Base-by-base conservation (phyloP, 768 basidiomycete genomes). In the Lepiota brunneoincarnata region DNA sequence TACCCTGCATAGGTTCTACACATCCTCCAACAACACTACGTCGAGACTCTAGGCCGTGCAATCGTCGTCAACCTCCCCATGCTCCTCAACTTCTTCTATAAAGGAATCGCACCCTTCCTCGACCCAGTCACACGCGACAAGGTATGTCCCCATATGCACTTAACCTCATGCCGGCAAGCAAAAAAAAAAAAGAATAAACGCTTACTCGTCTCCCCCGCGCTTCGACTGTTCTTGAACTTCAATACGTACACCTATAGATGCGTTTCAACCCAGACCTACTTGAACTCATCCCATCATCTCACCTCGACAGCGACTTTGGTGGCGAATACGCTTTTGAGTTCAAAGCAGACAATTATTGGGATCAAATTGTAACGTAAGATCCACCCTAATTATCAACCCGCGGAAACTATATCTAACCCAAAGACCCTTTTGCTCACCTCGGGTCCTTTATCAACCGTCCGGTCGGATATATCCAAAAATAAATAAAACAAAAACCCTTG, bases 41-140 rank as follows among this genome's bases (percentile, higher is more conserved):
- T 89, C 31, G 91, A 93, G 68, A 89, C 91, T 4, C 81, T 95
- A 38, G 92, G 92, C 26, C 80, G 90, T 11, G 92, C 89, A 24
- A 75, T 93, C 36, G 86, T 94, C 45, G 83, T 89, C 44, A 92
- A 93, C 64, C 83, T 93, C 23, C 91, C 92, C 3, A 69, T 78
- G 58, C 75, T 92, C 10, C 77, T 89, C 43, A 83, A 67, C 63
- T 88, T 89, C 70, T 88, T 90, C 71, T 88, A 85, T 69, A 93
- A 87, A 62, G 90, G 86, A 39, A 92, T 95, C 58, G 72, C 86
- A 7, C 91, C 92, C 0, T 92, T 94, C 73, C 66, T 95, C 46
- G 92, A 95, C 64, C 92, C 93, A 5, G 83, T 93, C 26, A 94
- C 93, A 0, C 77, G 89, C 40, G 91, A 93, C 63, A 95, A 94